Evolutionary conservation across 352 stramenopile species (phyloP), one percentile per base, ranked within the genome.

Genomic region (Pythium apleroticum): DNA sequence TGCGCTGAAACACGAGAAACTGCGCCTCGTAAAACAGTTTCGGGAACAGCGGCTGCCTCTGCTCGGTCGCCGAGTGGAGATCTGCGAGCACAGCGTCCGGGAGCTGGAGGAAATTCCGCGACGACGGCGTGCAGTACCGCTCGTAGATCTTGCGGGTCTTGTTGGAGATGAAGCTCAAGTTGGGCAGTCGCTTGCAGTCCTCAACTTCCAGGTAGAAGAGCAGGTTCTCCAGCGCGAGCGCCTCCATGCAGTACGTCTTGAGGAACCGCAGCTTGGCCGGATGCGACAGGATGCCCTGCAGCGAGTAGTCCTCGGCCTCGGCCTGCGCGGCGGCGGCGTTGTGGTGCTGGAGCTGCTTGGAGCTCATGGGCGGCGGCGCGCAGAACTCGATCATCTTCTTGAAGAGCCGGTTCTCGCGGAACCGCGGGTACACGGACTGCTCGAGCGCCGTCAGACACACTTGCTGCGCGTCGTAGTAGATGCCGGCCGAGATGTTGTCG

Each of bases 231-330:
- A 92, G 60, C n/a, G 81, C 77, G 4, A 94, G 58, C 20, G 84
- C 85, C 52, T 94, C 83, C 73, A 94, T 90, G 60, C 86, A 94
- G 59, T 89, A 94, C n/a, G 80, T 89, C 62, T 94, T 94, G 65
- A 94, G 80, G 49, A 92, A 94, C 0, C 82, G 81, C 19, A 92
- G 57, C 61, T 92, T 94, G 28, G 81, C 77, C n/a, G 84, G 80
- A 53, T 94, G 81, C 2, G 68, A 68, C n/a, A 94, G 60, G 25
- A 92, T 81, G 0, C 69, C 82, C 24, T 77, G 22, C 1, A 94
- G 77, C 39, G 83, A 84, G 50, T 77, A 90, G 50, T 88, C 80
- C n/a, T 89, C 81, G 0, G 63, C 57, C 45, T 59, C 49, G 54
- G 43, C 43, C 24, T 79, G 65, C 14, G 66, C 60, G 1, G 55